Evolutionary conservation across 2,329 filamentous ascomycete genomes (phyloP).

Genomic region (Ophiostoma novo-ulmi): DNA sequence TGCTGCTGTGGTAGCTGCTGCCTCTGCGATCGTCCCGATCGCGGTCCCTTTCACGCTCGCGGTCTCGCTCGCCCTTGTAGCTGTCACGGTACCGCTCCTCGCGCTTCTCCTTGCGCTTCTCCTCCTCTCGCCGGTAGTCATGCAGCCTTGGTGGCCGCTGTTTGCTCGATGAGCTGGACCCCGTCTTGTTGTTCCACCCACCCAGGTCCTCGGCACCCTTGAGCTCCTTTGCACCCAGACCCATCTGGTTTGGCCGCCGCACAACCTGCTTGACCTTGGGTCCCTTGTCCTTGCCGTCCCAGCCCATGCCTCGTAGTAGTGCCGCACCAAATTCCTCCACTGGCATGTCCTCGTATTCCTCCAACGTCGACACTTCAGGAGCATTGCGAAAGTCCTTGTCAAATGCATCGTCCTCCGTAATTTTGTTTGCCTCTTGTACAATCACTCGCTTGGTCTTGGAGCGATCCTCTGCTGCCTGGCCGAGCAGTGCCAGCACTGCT

Average conservation of each 20-base stretch:
- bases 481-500: conserved; percentile 28
- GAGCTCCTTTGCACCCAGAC: conserved; percentile 59
- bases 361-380: conserved; percentile 69
- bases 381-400: conserved; percentile 63
- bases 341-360: conserved; percentile 82
- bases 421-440: conserved; percentile 34
- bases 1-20: conserved; percentile 5
- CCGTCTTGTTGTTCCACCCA: conserved; percentile 28
- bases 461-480: conserved; percentile 20
- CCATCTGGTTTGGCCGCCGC: conserved; percentile 72
- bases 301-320: conserved; percentile 87
- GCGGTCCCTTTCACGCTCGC: conserved; percentile 5
- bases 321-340: conserved; percentile 94
- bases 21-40: conserved; percentile 18
- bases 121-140: conserved; percentile 29
- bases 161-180: conserved; percentile 7
- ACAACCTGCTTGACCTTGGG: conserved; percentile 61
- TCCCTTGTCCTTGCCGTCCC: conserved; percentile 65
- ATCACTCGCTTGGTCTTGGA: conserved; percentile 26
- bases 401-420: conserved; percentile 65
- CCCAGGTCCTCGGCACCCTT: conserved; percentile 30
- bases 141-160: conserved; percentile 28
- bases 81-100: conserved; percentile 26
- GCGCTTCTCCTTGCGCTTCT: conserved; percentile 26
- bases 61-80: conserved; percentile 23